phyloP scores from a whole-genome alignment of 768 basidiomycete genomes.

The Paxillus rubicundulus region DNA sequence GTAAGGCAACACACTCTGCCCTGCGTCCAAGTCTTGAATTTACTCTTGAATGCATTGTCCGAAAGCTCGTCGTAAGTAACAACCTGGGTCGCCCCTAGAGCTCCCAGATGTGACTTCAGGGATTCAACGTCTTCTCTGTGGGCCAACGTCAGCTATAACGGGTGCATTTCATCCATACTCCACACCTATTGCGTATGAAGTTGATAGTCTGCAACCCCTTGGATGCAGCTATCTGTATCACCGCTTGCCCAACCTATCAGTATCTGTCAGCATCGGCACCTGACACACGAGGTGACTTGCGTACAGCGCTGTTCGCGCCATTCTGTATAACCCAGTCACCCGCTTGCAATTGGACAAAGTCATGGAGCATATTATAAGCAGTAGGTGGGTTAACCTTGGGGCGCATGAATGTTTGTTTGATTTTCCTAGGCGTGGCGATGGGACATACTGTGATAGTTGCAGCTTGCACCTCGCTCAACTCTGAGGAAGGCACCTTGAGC shows the following conservation, averaged over 20 bases:
- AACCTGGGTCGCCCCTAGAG: constrained; percentile 73
- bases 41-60: constrained; percentile 51
- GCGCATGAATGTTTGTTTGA: neutral
- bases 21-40: constrained; percentile 61
- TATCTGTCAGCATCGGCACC: constrained; percentile 1
- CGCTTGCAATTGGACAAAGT: constrained; percentile 58
- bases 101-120: constrained; percentile 49
- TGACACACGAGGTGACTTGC: constrained; percentile 21
- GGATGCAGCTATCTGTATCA: constrained; percentile 80
- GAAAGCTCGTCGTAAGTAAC: constrained; percentile 73
- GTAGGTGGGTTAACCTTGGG: constrained; percentile 77
- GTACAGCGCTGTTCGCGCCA: constrained; percentile 79
- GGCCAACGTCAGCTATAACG: neutral
- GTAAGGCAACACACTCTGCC: constrained; percentile 45
- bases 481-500: constrained; percentile 51
- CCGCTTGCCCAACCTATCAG: constrained; percentile 72
- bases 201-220: constrained; percentile 76
- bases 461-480: constrained; percentile 59
- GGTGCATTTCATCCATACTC: neutral
- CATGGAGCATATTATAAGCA: constrained; percentile 77
- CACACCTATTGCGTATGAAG: constrained; percentile 70
- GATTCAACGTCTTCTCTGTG: constrained; percentile 51
- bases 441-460: constrained; percentile 68
- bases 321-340: constrained; percentile 88
- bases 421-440: neutral